phyloP scores from a whole-genome alignment of 2,329 filamentous ascomycete species.

The Aspergillus transmontanensis region DNA sequence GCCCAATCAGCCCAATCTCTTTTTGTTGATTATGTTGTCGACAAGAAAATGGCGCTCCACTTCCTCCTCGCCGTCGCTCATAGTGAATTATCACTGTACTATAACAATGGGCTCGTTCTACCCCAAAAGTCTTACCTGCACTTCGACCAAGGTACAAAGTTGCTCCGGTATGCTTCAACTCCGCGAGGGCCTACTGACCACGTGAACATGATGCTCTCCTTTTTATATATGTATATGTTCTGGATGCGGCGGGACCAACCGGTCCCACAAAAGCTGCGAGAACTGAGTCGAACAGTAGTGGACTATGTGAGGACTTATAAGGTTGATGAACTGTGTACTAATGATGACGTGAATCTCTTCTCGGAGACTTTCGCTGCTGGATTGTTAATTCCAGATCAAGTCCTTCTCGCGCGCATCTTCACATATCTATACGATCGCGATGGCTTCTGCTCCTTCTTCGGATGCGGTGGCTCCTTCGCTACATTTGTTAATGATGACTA shows the following conservation, averaged over 20 bases:
- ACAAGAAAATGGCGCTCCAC: constrained; percentile 11
- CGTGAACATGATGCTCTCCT: constrained; percentile 15
- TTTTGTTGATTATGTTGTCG: constrained; percentile 7
- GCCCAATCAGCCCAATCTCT: constrained; percentile 10
- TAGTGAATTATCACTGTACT: constrained; percentile 13
- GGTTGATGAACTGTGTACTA: constrained; percentile 11
- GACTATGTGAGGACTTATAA: constrained; percentile 3
- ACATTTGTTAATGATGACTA: constrained; percentile 7
- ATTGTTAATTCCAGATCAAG: constrained; percentile 9
- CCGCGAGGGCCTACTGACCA: constrained; percentile 9
- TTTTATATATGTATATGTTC: constrained; percentile 16
- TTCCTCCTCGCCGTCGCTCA: constrained; percentile 18
- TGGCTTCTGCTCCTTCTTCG: constrained; percentile 14
- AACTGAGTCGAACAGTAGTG: constrained; percentile 7
- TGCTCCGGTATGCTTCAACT: constrained; percentile 6
- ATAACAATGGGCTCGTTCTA: constrained; percentile 2
- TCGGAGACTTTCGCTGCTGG: neutral
- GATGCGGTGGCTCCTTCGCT: constrained; percentile 14
- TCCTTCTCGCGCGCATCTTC: constrained; percentile 12
- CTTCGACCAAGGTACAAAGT: constrained; percentile 9
- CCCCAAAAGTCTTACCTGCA: constrained; percentile 10
- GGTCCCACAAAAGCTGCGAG: constrained; percentile 6
- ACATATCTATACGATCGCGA: constrained; percentile 15
- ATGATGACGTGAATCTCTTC: constrained; percentile 2
- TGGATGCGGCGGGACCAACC: constrained; percentile 14